phyloP scores from a whole-genome alignment of 2,329 filamentous ascomycete species.

The Phyllachora maydis region DNA sequence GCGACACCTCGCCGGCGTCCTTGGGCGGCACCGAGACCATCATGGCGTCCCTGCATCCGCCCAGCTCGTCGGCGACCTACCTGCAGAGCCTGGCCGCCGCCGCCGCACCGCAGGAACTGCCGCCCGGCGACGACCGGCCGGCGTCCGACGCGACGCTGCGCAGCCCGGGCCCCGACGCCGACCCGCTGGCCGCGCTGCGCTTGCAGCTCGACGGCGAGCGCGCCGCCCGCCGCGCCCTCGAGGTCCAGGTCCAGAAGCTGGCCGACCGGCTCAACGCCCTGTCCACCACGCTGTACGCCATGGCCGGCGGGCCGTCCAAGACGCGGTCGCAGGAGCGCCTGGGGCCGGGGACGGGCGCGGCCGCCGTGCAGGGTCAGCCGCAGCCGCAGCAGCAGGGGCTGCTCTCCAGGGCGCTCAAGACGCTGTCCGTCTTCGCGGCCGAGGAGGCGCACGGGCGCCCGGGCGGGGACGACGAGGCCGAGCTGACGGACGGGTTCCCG shows the following conservation, averaged over 20 bases:
- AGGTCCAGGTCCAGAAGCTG: slow-evolving; percentile 32
- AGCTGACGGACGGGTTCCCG: slow-evolving; percentile 24
- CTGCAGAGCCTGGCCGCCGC: slow-evolving; percentile 6
- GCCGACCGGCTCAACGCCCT: slow-evolving; percentile 25
- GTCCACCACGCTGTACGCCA: slow-evolving; percentile 17
- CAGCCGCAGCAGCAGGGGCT: slow-evolving; percentile 4
- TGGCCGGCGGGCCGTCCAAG: slow-evolving; percentile 13
- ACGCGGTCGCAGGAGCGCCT: slow-evolving; percentile 11
- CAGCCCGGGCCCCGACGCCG: slow-evolving; percentile 18
- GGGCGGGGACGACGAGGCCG: slow-evolving; percentile 8
- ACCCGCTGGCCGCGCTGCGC: slow-evolving; percentile 27
- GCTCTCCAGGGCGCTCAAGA: slow-evolving; percentile 4
- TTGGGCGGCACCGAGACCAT: slow-evolving; percentile 24
- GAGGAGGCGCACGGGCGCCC: slow-evolving; percentile 16
- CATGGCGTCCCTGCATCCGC: slow-evolving; percentile 18
- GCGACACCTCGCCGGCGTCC: slow-evolving; percentile 19
- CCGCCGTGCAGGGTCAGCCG: too few relatives aligned
- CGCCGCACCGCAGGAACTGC: slow-evolving; percentile 4
- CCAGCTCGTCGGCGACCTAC: slow-evolving; percentile 11
- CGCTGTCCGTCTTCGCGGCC: slow-evolving; percentile 9
- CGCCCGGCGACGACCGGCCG: slow-evolving; percentile 15
- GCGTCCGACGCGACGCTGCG: slow-evolving; percentile 25
- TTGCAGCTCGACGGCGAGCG: slow-evolving; percentile 35
- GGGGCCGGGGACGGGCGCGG: too few relatives aligned
- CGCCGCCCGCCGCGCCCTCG: slow-evolving; percentile 30